Conservation (phyloP, 257 asterid genomes). For the Plantago ovata region DNA sequence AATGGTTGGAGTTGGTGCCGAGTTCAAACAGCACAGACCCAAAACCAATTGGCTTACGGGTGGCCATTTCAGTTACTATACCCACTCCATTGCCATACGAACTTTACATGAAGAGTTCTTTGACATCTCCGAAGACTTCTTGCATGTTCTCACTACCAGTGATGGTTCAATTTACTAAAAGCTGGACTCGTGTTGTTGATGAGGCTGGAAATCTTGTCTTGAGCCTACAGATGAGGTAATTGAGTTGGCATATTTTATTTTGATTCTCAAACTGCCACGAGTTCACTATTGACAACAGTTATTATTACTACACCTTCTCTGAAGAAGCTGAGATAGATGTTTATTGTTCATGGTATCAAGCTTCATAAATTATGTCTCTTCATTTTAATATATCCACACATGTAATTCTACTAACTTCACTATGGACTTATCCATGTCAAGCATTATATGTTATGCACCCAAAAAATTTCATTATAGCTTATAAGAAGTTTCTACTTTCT, state of each 20-base stretch:
- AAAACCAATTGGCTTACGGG: constrained; percentile 57
- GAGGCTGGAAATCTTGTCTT: constrained; percentile 63
- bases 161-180: constrained; percentile 43
- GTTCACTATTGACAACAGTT: too few relatives aligned
- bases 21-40: constrained; percentile 37
- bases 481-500: too few relatives aligned
- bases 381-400: too few relatives aligned
- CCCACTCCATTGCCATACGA: constrained; percentile 59
- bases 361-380: too few relatives aligned
- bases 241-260: not conserved
- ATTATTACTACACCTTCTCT: too few relatives aligned
- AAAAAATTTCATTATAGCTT: too few relatives aligned
- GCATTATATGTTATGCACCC: too few relatives aligned
- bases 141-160: constrained; percentile 62
- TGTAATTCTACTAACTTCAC: too few relatives aligned
- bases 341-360: too few relatives aligned
- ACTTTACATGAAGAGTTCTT: constrained; percentile 52
- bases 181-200: constrained; percentile 51
- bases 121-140: constrained; percentile 51
- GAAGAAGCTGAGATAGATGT: too few relatives aligned
- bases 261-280: not conserved
- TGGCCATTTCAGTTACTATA: constrained; percentile 75
- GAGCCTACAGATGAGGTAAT: constrained; percentile 75
- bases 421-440: too few relatives aligned
- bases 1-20: constrained; percentile 87